A percentile compares a stretch with the other conserved stretches of the same genome.
These are phyloP conservation scores for Linderina pennispora DNA, from an alignment of 192 early-diverging fungal species.

Conservation along the genomic window DNA sequence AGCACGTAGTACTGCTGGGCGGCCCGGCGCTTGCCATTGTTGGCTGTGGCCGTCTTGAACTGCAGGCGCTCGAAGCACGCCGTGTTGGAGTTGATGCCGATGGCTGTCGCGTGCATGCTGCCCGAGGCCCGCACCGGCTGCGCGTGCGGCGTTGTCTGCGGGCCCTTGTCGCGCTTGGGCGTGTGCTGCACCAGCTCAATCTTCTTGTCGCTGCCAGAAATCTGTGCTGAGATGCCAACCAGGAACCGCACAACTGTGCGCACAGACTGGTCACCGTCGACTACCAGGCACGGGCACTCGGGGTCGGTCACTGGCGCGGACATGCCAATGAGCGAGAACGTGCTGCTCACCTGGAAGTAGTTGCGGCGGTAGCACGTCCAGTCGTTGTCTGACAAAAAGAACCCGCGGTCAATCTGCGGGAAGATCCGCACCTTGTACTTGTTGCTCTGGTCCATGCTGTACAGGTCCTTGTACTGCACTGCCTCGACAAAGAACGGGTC, in stretches of 20 bases:
- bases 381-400: conserved; percentile 80
- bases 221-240: conserved; percentile 69
- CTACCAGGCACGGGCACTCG: conserved; percentile 64
- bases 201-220: conserved; percentile 61
- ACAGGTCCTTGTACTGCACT: conserved; percentile 58
- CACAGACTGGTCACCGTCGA: conserved; percentile 42
- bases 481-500: conserved; percentile 67
- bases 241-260: conserved; percentile 61
- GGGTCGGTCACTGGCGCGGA: conserved; percentile 35
- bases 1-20: conserved; percentile 96
- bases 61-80: conserved; percentile 91
- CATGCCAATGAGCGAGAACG: conserved; percentile 24
- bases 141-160: conserved; percentile 65
- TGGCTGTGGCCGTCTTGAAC: conserved; percentile 95
- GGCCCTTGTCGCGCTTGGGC: conserved; percentile 91
- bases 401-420: conserved; percentile 87
- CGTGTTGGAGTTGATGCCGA: conserved; percentile 39
- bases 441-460: conserved; percentile 54
- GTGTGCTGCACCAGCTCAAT: conserved; percentile 86
- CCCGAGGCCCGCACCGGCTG: conserved; percentile 57
- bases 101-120: conserved; percentile 41
- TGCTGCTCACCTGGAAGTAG: conserved; percentile 77
- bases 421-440: conserved; percentile 56
- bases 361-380: conserved; percentile 97
- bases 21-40: conserved; percentile 88